Conservation (phyloP, 1,284 basidiomycete genomes). For the Amylostereum areolatum region DNA sequence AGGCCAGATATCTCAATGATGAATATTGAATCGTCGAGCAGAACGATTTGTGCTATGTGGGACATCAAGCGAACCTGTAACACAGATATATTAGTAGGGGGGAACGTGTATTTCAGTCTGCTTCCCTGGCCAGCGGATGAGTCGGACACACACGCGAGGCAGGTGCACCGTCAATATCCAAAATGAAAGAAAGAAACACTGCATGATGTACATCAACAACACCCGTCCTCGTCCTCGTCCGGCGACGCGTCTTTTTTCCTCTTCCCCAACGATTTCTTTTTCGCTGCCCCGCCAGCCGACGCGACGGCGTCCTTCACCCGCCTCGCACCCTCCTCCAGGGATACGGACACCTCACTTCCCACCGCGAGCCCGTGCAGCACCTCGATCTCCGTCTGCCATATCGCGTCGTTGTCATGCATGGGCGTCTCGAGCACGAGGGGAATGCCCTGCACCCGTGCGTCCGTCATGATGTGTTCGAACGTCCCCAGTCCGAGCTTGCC, state of each 20-base stretch:
- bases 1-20: no score
- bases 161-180: no score
- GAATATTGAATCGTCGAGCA: no score
- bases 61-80: no score
- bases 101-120: no score
- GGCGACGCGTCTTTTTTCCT: constrained; percentile 5
- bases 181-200: no score
- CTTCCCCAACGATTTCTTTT: constrained; percentile 11
- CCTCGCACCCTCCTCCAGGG: constrained; percentile 7
- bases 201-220: no score
- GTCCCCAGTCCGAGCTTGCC: constrained; percentile 61
- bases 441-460: constrained; percentile 61
- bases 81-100: no score
- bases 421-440: constrained; percentile 85
- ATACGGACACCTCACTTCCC: neutral
- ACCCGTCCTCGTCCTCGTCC: no score
- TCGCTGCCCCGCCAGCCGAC: constrained; percentile 14
- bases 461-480: constrained; percentile 67
- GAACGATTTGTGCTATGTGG: no score
- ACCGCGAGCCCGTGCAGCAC: constrained; percentile 44
- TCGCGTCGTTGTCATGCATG: constrained; percentile 44
- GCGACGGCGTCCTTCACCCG: constrained; percentile 8
- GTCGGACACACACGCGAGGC: no score
- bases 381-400: constrained; percentile 73
- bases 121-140: no score